A percentile compares a stretch with the other conserved stretches of the same genome.
These are phyloP conservation scores for Penicillium capsulatum DNA, from an alignment of 2,329 filamentous ascomycete species.

Conservation along the genomic window DNA sequence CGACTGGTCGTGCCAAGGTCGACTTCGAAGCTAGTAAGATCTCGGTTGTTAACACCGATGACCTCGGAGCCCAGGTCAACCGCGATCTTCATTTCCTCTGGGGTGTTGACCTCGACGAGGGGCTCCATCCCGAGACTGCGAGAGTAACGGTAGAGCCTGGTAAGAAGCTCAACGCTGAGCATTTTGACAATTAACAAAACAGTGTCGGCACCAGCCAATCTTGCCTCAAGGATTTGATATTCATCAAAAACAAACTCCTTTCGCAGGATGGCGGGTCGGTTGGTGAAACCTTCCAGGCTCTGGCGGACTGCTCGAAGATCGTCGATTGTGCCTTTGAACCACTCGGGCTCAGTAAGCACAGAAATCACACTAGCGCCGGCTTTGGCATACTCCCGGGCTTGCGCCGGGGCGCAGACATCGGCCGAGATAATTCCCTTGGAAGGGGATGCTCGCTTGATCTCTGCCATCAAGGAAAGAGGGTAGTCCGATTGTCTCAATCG, in stretches of 20 bases:
- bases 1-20: slow-evolving; percentile 89
- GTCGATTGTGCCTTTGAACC: slow-evolving; percentile 98
- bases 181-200: slow-evolving; percentile 97
- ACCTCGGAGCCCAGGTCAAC: slow-evolving; percentile 82
- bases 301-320: slow-evolving; percentile 83
- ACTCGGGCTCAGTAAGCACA: slow-evolving; percentile 95
- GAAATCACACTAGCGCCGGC: slow-evolving; percentile 96
- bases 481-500: slow-evolving; percentile 78
- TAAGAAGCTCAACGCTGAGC: slow-evolving; percentile 71
- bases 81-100: slow-evolving; percentile 85
- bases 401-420: slow-evolving; percentile 78
- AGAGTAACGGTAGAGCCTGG: slow-evolving; percentile 81
- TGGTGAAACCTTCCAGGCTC: slow-evolving; percentile 84
- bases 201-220: slow-evolving; percentile 88
- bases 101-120: slow-evolving; percentile 91
- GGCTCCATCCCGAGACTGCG: slow-evolving; percentile 93
- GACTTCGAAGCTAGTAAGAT: slow-evolving; percentile 93
- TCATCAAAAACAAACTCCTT: slow-evolving; percentile 99
- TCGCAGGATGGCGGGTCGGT: slow-evolving; percentile 82
- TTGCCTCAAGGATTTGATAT: slow-evolving; percentile 94
- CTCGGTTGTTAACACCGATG: slow-evolving; percentile 96
- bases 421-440: slow-evolving; percentile 94
- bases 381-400: slow-evolving; percentile 86
- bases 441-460: slow-evolving; percentile 94
- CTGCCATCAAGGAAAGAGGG: slow-evolving; percentile 88